These are phyloP conservation scores for Tetradesmus obliquus DNA, from an alignment of 139 green algal genomes.

Conservation along the genomic window DNA sequence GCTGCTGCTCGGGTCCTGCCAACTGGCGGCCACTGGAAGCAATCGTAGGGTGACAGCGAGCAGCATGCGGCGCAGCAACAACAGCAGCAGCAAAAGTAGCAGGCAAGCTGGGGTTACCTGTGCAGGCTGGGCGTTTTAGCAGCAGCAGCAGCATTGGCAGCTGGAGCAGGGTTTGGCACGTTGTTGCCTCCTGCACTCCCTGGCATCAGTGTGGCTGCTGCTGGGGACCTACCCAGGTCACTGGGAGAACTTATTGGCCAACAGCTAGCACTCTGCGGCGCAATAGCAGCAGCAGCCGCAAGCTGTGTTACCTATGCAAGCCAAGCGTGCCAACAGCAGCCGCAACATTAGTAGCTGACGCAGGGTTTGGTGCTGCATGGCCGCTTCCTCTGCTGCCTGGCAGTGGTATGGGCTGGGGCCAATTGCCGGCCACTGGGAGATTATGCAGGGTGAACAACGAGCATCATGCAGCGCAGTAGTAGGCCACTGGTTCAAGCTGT, in stretches of 20 bases:
- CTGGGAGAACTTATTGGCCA: constrained; percentile 29
- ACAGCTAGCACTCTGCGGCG: constrained; percentile 12
- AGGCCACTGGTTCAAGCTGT: no score
- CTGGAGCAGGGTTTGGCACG: background rate
- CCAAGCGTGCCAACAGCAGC: background rate
- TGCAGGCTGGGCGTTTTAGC: background rate
- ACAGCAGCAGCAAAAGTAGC: background rate
- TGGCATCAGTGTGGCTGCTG: no score
- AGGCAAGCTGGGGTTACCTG: background rate
- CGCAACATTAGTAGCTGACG: background rate
- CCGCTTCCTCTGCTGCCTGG: background rate
- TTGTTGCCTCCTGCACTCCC: constrained; percentile 20
- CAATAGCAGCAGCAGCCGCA: background rate
- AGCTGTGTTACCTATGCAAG: background rate
- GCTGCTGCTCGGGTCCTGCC: background rate
- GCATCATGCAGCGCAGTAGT: no score
- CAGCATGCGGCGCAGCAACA: background rate
- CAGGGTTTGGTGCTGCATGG: background rate
- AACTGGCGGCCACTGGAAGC: constrained; percentile 30
- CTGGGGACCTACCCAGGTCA: constrained; percentile 18
- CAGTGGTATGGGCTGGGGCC: no score
- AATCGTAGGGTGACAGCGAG: constrained; percentile 40
- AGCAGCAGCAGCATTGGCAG: constrained; percentile 11
- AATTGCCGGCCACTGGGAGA: no score
- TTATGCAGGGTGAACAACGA: no score